Evolutionary conservation across 164 flowering plant species (phyloP), one percentile per base, ranked within the genome.

Genomic region (Kingdonia uniflora): DNA sequence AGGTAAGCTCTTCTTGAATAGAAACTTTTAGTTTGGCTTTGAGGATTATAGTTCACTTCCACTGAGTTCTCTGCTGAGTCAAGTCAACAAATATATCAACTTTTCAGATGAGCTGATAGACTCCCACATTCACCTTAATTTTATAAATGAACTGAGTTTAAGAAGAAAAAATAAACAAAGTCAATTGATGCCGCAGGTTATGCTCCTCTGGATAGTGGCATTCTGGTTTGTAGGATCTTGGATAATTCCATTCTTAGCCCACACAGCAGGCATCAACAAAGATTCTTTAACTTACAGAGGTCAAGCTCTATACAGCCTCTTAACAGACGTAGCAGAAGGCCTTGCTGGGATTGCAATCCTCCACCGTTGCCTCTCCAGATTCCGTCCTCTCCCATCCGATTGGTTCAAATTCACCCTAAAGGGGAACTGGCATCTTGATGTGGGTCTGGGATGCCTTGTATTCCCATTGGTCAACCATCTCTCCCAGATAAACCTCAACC

Each of bases 171-270:
- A 17, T 22, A 0, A 22, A 14, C 2, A 21, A 20, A 40, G 12
- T 41, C 21, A 13, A n/a, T 44, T 29, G 23, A n/a, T 17, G 21
- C 51, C 78, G 67, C 87, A 92, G 99, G 99, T 94, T 29, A 88
- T 80, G 81, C 77, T 94, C 42, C 82, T 94, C 19, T 86, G 99
- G 97, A 76, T 84, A 60, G 81, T 83, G 52, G 75, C 99, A 22
- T 92, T 92, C 64, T 92, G 99, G 92, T 80, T 92, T 19, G 84
- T 94, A 49, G 99, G 97, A 16, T 82, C 99, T 15, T 94, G 95
- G 96, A 68, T 89, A 71, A 74, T 89, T 58, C 99, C 97, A 21
- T 88, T 86, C 65, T 70, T 74, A 42, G 95, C 89, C 43, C 89
- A 94, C 52, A 59, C 79, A 15, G 68, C 79, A 19, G 97, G 99